phyloP scores from a whole-genome alignment of 2,329 filamentous ascomycete species.

The Trichoderma sp. region DNA sequence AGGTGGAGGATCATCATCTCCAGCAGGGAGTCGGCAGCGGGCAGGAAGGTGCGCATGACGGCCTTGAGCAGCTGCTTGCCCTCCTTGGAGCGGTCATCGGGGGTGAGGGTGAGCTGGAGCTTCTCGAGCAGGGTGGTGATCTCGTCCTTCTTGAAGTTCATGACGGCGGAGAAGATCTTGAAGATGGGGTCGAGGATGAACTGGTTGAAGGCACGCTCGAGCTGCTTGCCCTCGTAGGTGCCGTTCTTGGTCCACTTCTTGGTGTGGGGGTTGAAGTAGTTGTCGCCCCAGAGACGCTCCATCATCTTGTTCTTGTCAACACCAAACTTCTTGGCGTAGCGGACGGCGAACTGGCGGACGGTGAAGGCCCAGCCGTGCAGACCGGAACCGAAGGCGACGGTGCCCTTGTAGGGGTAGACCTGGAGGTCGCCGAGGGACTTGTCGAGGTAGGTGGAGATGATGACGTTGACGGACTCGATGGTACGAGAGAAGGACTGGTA shows the following conservation, averaged over 20 bases:
- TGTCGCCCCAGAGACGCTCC: constrained; percentile 99
- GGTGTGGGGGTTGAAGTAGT: constrained; percentile 99
- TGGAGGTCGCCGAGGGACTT: constrained; percentile 96
- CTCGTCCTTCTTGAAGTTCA: constrained; percentile 99
- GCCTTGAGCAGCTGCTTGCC: constrained; percentile 98
- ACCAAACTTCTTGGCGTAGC: constrained; percentile 99
- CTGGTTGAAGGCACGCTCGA: constrained; percentile 99
- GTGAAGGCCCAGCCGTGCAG: constrained; percentile 99
- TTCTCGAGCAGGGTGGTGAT: constrained; percentile 80
- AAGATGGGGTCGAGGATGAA: constrained; percentile 99
- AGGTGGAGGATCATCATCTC: constrained; percentile 99
- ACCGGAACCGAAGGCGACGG: constrained; percentile 98
- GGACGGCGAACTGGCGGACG: constrained; percentile 91
- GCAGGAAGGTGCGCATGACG: constrained; percentile 98
- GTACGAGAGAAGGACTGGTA: constrained; percentile 99
- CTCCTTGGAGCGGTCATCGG: constrained; percentile 88
- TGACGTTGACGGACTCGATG: constrained; percentile 99
- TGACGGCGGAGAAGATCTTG: constrained; percentile 95
- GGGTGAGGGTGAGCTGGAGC: constrained; percentile 87
- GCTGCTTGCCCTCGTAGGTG: constrained; percentile 79
- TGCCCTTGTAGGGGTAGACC: constrained; percentile 97
- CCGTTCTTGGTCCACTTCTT: constrained; percentile 99
- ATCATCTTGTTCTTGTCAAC: constrained; percentile 99
- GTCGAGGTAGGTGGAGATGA: constrained; percentile 99
- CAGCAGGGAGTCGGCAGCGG: constrained; percentile 93